These are phyloP conservation scores for Aspergillus jensenii DNA, from an alignment of 2,329 filamentous ascomycete species.

Conservation along the genomic window DNA sequence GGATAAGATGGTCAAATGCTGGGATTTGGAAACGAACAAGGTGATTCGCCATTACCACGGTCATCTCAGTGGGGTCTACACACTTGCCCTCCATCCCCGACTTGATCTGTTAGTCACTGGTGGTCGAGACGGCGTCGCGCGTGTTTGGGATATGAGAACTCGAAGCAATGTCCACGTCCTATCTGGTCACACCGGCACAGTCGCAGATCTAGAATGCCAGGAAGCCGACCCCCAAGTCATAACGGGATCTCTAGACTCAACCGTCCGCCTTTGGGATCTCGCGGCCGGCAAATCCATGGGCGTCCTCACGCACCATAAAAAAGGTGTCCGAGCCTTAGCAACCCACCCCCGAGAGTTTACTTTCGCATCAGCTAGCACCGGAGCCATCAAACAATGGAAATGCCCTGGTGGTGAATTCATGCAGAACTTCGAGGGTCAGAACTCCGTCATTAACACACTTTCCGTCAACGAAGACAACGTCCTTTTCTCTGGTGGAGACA, in stretches of 20 bases:
- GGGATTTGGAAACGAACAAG: conserved; percentile 99
- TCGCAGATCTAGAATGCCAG: conserved; percentile 86
- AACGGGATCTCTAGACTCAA: conserved; percentile 86
- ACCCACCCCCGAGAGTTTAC: conserved; percentile 92
- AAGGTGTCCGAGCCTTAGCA: conserved; percentile 82
- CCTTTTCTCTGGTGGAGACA: conserved; percentile 90
- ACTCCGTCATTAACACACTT: conserved; percentile 92
- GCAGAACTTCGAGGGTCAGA: conserved; percentile 98
- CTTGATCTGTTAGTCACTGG: conserved; percentile 94
- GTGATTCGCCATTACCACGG: conserved; percentile 98
- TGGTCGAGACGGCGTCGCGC: conserved; percentile 87
- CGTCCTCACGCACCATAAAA: conserved; percentile 96
- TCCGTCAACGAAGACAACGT: conserved; percentile 94
- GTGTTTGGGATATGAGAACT: conserved; percentile 99
- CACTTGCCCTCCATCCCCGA: conserved; percentile 86
- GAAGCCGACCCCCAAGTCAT: conserved; percentile 97
- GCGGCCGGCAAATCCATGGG: conserved; percentile 96
- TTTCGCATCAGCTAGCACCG: conserved; percentile 87
- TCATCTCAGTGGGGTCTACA: conserved; percentile 93
- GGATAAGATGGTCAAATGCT: conserved; percentile 99
- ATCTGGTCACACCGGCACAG: conserved; percentile 84
- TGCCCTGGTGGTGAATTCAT: conserved; percentile 97
- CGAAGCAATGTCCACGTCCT: conserved; percentile 94
- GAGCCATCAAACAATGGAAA: conserved; percentile 99
- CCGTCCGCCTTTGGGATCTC: conserved; percentile 90